Conservation (phyloP, 352 stramenopile species). For the Globisporangium paddicum region DNA sequence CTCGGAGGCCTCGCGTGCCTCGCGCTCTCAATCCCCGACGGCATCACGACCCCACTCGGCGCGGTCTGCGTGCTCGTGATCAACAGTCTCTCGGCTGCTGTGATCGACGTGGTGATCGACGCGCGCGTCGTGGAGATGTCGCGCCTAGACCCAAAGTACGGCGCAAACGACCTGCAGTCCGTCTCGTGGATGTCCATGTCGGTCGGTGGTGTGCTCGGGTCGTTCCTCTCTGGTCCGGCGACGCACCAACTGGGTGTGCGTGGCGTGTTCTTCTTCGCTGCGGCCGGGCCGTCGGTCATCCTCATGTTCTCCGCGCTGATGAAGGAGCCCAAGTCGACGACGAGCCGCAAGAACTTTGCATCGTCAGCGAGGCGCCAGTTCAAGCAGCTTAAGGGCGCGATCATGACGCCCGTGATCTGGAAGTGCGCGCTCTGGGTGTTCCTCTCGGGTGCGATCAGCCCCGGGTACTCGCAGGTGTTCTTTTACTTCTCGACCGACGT, state of each 20-base stretch:
- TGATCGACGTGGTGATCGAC: slow-evolving; percentile 97
- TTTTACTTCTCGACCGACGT: slow-evolving; percentile 97
- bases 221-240: slow-evolving; percentile 90
- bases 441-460: slow-evolving; percentile 90
- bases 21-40: slow-evolving; percentile 42
- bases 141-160: slow-evolving; percentile 72
- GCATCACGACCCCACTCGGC: slow-evolving; percentile 49
- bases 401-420: slow-evolving; percentile 90
- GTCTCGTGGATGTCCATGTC: slow-evolving; percentile 94
- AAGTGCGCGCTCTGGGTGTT: slow-evolving; percentile 96
- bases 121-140: slow-evolving; percentile 95
- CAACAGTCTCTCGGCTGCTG: slow-evolving; percentile 85
- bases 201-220: slow-evolving; percentile 90
- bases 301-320: slow-evolving; percentile 88
- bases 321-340: slow-evolving; percentile 63
- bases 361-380: slow-evolving; percentile 48
- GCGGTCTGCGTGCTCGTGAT: slow-evolving; percentile 67
- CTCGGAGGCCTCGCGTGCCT: slow-evolving; percentile 57
- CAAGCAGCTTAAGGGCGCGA: slow-evolving; percentile 63
- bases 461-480: slow-evolving; percentile 92
- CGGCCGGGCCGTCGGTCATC: slow-evolving; percentile 87
- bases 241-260: slow-evolving; percentile 89
- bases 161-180: slow-evolving; percentile 92
- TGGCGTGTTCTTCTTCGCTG: slow-evolving; percentile 92
- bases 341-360: slow-evolving; percentile 44